These are phyloP conservation scores for Globisporangium okanoganense DNA, from an alignment of 352 stramenopile species.

Conservation along the genomic window DNA sequence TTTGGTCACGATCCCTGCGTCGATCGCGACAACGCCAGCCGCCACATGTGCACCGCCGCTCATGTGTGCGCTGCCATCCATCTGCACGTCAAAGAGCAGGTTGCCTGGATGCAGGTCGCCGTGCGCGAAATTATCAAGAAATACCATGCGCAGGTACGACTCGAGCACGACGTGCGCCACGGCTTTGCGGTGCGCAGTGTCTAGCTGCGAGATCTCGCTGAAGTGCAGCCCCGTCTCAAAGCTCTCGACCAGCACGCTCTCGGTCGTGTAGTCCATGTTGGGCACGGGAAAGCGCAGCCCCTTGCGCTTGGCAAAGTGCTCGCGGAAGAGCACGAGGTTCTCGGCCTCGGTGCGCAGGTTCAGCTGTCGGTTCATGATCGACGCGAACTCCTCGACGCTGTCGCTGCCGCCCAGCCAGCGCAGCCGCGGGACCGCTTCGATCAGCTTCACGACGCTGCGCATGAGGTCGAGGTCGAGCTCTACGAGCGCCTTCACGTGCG, in stretches of 20 bases:
- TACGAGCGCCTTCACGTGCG: constrained; percentile 83
- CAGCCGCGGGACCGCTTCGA: constrained; percentile 62
- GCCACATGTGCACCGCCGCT: constrained; percentile 13
- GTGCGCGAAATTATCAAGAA: constrained; percentile 95
- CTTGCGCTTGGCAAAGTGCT: constrained; percentile 68
- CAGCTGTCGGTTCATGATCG: constrained; percentile 88
- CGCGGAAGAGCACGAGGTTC: constrained; percentile 80
- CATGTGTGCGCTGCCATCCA: background rate
- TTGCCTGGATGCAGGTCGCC: constrained; percentile 93
- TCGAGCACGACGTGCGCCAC: constrained; percentile 81
- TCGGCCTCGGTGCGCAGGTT: constrained; percentile 89
- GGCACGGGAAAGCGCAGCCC: constrained; percentile 70
- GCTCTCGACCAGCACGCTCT: constrained; percentile 90
- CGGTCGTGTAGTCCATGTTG: constrained; percentile 63
- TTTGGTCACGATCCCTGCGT: constrained; percentile 82
- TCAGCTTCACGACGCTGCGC: constrained; percentile 50
- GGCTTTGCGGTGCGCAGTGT: constrained; percentile 46
- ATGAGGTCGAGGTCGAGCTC: constrained; percentile 87
- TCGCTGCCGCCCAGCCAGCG: constrained; percentile 69
- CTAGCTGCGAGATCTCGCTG: constrained; percentile 51
- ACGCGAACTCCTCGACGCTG: constrained; percentile 83
- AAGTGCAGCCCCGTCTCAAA: constrained; percentile 83
- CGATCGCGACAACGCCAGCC: constrained; percentile 63
- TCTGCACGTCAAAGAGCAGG: constrained; percentile 65
- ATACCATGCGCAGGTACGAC: constrained; percentile 93